Conservation (phyloP, 441 rosid species). For the Jatropha podagrica region DNA sequence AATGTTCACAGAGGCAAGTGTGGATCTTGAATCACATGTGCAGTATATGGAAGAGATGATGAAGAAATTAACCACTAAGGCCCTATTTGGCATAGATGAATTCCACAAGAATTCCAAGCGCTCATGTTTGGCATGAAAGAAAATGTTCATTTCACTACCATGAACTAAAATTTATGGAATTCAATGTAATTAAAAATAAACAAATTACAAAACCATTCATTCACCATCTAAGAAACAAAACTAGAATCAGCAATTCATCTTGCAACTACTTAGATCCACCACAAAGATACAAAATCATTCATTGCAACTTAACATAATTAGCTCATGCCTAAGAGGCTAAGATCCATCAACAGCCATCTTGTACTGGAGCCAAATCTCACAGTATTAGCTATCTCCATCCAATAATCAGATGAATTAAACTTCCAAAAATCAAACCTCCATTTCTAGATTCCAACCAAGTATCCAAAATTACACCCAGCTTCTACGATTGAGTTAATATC, state of each 20-base stretch:
- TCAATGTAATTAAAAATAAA: no score
- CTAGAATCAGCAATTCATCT: no score
- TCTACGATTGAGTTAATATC: background rate
- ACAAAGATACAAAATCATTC: background rate
- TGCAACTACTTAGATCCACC: background rate
- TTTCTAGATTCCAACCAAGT: background rate
- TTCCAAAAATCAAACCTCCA: background rate
- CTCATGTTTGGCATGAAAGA: no score
- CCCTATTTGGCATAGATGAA: no score
- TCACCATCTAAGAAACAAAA: no score
- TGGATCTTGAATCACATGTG: background rate
- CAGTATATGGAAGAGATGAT: background rate
- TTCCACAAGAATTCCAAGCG: no score
- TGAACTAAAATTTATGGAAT: no score
- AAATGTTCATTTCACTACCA: no score
- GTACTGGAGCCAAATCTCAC: background rate
- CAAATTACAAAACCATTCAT: background rate
- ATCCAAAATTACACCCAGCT: no score
- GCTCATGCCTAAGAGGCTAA: background rate
- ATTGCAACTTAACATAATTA: background rate
- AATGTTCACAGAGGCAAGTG: background rate
- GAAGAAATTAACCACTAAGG: background rate
- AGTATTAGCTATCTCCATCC: background rate
- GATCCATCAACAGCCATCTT: background rate
- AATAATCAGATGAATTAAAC: background rate